phyloP scores from a whole-genome alignment of 2,329 filamentous ascomycete genomes.

The Cordyceps fumosorosea region DNA sequence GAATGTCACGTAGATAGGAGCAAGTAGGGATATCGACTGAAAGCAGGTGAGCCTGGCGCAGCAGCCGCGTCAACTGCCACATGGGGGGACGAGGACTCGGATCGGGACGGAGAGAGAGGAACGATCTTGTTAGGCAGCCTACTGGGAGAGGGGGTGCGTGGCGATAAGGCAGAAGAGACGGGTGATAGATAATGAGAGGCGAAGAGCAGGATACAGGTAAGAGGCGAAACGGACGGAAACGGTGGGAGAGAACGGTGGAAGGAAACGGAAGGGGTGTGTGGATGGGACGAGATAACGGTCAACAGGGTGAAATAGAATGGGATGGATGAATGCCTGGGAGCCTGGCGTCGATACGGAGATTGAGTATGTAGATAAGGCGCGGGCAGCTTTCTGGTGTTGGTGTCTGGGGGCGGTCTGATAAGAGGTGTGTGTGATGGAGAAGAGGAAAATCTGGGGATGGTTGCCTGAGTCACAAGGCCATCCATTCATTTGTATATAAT shows the following conservation, averaged over 20 bases:
- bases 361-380: not conserved
- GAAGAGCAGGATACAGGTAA: not conserved
- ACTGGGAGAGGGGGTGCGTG: not conserved
- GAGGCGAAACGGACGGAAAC: not conserved
- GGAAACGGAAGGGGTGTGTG: not conserved
- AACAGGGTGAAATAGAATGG: not conserved
- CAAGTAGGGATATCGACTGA: not conserved
- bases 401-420: not conserved
- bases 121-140: constrained; percentile 10
- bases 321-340: constrained; percentile 5
- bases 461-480: not conserved
- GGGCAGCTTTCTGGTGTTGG: not conserved
- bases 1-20: not conserved
- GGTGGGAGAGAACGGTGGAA: not conserved
- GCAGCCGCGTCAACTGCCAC: not conserved
- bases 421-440: not conserved
- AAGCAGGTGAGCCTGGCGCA: not conserved
- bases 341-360: constrained; percentile 12
- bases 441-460: not conserved
- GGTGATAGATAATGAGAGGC: not conserved
- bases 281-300: not conserved
- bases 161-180: not conserved
- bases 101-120: constrained; percentile 10
- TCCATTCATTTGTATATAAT: too few species aligned
- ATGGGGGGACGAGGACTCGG: not conserved